Evolutionary conservation across 257 asterid species (phyloP).

Genomic region (Gardenia jasminoides): DNA sequence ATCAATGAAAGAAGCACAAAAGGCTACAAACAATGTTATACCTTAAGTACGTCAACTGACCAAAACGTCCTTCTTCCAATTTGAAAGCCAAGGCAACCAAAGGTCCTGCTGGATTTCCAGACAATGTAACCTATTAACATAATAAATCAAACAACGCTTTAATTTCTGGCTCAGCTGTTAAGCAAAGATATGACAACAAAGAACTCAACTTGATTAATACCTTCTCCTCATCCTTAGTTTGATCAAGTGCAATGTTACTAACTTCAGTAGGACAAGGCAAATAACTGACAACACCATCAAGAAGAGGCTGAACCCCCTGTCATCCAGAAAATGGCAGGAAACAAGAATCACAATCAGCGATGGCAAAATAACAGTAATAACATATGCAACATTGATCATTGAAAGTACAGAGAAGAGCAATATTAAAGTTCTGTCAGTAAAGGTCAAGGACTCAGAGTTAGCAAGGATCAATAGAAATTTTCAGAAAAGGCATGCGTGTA

Average conservation of each 20-base stretch:
- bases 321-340: slow-evolving; percentile 26
- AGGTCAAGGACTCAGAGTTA: too few species aligned
- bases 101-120: slow-evolving; percentile 92
- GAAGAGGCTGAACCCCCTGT: slow-evolving; percentile 96
- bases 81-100: slow-evolving; percentile 97
- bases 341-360: not conserved
- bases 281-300: slow-evolving; percentile 91
- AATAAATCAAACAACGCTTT: slow-evolving; percentile 16
- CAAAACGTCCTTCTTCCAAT: slow-evolving; percentile 94
- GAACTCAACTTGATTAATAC: slow-evolving; percentile 30
- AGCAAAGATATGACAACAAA: slow-evolving; percentile 14
- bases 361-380: not conserved
- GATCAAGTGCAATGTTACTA: slow-evolving; percentile 84
- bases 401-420: too few species aligned
- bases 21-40: slow-evolving; percentile 22
- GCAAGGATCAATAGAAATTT: too few species aligned
- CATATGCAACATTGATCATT: not conserved
- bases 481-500: too few species aligned
- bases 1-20: not conserved
- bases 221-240: slow-evolving; percentile 88
- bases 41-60: slow-evolving; percentile 94
- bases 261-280: slow-evolving; percentile 93
- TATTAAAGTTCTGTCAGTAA: too few species aligned
- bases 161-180: not conserved
- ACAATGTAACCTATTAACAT: slow-evolving; percentile 56